Percentiles rank a stretch among this genome's conserved stretches.
Conservation (phyloP, 2,329 filamentous ascomycete species). For the Aspergillus sp. region DNA sequence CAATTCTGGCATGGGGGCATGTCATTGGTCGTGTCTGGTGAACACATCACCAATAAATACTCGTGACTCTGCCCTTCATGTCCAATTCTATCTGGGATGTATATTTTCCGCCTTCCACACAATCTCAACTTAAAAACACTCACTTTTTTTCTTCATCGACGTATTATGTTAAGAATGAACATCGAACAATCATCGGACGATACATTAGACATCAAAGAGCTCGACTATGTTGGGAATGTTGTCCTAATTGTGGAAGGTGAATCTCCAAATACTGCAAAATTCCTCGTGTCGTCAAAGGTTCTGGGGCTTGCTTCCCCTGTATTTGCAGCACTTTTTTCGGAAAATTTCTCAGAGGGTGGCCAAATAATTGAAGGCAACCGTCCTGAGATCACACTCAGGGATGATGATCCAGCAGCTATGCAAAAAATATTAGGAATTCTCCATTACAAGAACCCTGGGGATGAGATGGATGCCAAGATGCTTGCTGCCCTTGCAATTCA, state of each 20-base stretch:
- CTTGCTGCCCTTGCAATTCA: conserved; percentile 1
- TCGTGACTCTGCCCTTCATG: not conserved
- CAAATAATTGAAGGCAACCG: not conserved
- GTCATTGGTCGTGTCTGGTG: not conserved
- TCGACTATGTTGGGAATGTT: conserved; percentile 2
- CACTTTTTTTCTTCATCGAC: not conserved
- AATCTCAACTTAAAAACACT: not conserved
- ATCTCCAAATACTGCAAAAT: not conserved
- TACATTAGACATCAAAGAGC: not conserved
- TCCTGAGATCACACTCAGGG: conserved; percentile 1
- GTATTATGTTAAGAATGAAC: conserved; percentile 1
- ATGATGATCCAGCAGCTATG: conserved; percentile 2
- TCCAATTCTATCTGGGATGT: not conserved
- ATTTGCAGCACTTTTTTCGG: conserved; percentile 1
- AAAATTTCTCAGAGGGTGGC: not conserved
- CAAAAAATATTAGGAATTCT: not conserved
- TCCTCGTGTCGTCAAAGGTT: conserved; percentile 5
- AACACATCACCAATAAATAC: not conserved
- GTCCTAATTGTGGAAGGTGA: conserved; percentile 1
- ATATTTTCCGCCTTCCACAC: not conserved
- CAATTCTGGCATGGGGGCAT: not conserved
- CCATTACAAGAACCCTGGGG: not conserved
- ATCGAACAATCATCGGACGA: not conserved
- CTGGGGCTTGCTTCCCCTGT: conserved; percentile 1
- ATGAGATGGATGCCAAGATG: not conserved